Conservation (phyloP, 768 basidiomycete species). For the Pulveroboletus sp. region DNA sequence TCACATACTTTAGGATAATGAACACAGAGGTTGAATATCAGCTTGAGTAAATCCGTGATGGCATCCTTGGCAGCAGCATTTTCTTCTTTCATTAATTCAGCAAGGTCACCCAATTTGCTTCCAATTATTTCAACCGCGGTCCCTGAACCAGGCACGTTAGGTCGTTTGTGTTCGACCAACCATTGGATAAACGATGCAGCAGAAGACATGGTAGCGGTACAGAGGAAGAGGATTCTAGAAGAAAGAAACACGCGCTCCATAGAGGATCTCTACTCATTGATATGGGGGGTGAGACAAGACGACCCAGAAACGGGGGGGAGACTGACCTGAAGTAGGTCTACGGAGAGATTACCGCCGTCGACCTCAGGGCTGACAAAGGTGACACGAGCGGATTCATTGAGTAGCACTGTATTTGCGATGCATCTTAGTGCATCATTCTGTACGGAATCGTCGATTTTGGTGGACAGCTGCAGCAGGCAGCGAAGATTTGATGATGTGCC, state of each 20-base stretch:
- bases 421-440: slow-evolving; percentile 70
- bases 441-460: slow-evolving; percentile 48
- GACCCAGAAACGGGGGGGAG: slow-evolving; percentile 9
- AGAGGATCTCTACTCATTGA: slow-evolving; percentile 47
- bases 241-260: slow-evolving; percentile 69
- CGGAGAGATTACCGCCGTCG: slow-evolving; percentile 54
- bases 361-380: slow-evolving; percentile 56
- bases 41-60: slow-evolving; percentile 77
- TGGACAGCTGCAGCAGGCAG: slow-evolving; percentile 47
- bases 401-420: slow-evolving; percentile 74
- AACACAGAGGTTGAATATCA: slow-evolving; percentile 73
- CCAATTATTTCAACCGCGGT: slow-evolving; percentile 61
- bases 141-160: slow-evolving; percentile 35
- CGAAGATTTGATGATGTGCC: slow-evolving; percentile 52
- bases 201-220: slow-evolving; percentile 49
- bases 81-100: slow-evolving; percentile 44
- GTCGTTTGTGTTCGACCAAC: slow-evolving; percentile 62
- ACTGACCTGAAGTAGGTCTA: slow-evolving; percentile 55
- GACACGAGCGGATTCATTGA: slow-evolving; percentile 57
- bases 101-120: slow-evolving; percentile 56
- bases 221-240: slow-evolving; percentile 72
- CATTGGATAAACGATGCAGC: slow-evolving; percentile 45
- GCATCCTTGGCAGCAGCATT: slow-evolving; percentile 52
- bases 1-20: slow-evolving; percentile 71
- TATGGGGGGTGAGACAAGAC: slow-evolving; percentile 2